These are phyloP conservation scores for Barnettozyma salicaria DNA, from an alignment of 805 yeast species.

Conservation along the genomic window DNA sequence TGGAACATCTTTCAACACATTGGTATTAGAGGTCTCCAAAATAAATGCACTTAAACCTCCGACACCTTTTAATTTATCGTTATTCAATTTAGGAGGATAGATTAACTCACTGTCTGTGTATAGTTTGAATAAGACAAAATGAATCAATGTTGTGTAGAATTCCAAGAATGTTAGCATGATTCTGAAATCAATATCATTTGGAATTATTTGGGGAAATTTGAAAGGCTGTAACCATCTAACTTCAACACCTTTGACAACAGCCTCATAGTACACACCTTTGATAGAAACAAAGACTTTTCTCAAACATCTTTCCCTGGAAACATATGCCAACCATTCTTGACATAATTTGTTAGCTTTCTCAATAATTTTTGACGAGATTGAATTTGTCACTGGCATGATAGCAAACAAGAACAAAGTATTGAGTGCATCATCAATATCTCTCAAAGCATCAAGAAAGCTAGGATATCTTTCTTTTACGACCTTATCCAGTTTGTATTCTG, in stretches of 20 bases:
- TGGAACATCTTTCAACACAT: conserved; percentile 21
- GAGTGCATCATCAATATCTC: conserved; percentile 93
- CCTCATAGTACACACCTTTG: conserved; percentile 95
- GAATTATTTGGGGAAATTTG: conserved; percentile 94
- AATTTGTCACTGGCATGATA: conserved; percentile 89
- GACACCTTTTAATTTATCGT: conserved; percentile 62
- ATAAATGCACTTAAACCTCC: conserved; percentile 87
- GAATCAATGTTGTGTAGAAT: conserved; percentile 87
- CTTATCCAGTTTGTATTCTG: conserved; percentile 81
- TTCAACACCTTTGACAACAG: conserved; percentile 83
- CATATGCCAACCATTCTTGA: conserved; percentile 92
- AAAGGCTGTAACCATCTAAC: conserved; percentile 95
- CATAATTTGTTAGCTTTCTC: conserved; percentile 81
- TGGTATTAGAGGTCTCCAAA: conserved; percentile 43
- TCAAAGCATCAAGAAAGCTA: conserved; percentile 81
- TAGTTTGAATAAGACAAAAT: conserved; percentile 78
- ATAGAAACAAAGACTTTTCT: conserved; percentile 92
- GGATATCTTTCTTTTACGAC: conserved; percentile 95
- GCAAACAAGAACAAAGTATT: conserved; percentile 93
- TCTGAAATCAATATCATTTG: conserved; percentile 89
- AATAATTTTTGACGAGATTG: conserved; percentile 73
- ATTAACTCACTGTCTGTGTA: conserved; percentile 81
- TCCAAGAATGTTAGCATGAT: conserved; percentile 96
- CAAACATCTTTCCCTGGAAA: conserved; percentile 75
- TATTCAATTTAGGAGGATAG: conserved; percentile 85